These are phyloP conservation scores for Moricandia arvensis DNA, from an alignment of 345 rosid species.

Conservation along the genomic window DNA sequence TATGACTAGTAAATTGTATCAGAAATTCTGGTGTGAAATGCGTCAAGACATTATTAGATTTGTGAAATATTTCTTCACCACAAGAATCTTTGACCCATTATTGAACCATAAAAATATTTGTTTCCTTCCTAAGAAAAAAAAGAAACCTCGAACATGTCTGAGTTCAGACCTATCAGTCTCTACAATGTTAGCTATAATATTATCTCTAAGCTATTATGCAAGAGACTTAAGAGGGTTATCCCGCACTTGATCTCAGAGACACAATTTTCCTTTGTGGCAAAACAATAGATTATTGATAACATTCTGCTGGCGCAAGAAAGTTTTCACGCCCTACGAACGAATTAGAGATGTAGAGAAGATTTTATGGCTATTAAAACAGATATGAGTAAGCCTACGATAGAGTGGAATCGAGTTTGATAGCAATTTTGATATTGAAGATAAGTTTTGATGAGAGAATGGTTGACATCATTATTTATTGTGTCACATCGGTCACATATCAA, in stretches of 20 bases:
- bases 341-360: neutral
- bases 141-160: neutral
- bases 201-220: neutral
- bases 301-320: neutral
- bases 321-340: neutral
- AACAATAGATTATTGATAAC: neutral
- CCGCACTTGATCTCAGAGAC: neutral
- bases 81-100: neutral
- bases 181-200: neutral
- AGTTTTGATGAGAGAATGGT: neutral
- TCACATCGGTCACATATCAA: neutral
- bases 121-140: neutral
- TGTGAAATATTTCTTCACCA: neutral
- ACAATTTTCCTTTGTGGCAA: neutral
- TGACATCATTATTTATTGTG: too few relatives aligned
- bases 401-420: neutral
- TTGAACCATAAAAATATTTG: neutral
- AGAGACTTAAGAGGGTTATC: neutral
- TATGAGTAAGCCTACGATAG: neutral
- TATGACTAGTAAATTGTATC: neutral
- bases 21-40: neutral
- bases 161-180: neutral
- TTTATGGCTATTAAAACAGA: neutral
- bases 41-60: neutral
- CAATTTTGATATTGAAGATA: too few relatives aligned